phyloP scores from a whole-genome alignment of 164 flowering plant species.

The Vitis vinifera region DNA sequence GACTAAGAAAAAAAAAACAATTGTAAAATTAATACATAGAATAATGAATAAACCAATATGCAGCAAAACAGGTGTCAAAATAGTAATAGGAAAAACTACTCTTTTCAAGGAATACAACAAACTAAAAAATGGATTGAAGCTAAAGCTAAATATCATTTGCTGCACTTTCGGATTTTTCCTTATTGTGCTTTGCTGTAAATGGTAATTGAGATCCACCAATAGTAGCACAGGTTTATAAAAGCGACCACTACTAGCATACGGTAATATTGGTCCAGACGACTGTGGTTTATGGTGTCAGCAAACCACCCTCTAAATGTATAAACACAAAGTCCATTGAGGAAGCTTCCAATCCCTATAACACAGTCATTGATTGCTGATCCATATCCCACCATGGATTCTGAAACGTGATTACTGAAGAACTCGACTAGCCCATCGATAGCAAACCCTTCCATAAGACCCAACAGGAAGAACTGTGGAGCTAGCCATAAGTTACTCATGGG shows the following conservation, averaged over 20 bases:
- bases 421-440: neutral
- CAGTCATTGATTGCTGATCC: conserved; percentile 11
- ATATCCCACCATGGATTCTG: neutral
- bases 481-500: conserved; percentile 24
- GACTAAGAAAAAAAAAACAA: too few species aligned
- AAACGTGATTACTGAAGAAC: neutral
- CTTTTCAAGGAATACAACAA: too few species aligned
- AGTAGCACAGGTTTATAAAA: conserved; percentile 9
- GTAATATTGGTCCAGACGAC: conserved; percentile 26
- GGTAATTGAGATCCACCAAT: neutral
- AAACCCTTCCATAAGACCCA: conserved; percentile 1
- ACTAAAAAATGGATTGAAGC: too few species aligned
- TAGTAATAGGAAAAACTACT: too few species aligned
- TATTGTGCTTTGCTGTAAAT: too few species aligned
- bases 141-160: too few species aligned
- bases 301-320: conserved; percentile 19
- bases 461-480: conserved; percentile 22
- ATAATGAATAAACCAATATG: too few species aligned
- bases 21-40: too few species aligned
- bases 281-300: conserved; percentile 11
- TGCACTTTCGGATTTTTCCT: too few species aligned
- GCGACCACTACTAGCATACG: conserved; percentile 6
- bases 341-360: conserved; percentile 20
- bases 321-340: conserved; percentile 18
- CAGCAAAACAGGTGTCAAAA: too few species aligned